Evolutionary conservation across 192 early-diverging fungal species (phyloP).

Genomic region (Backusella tarrabulga): DNA sequence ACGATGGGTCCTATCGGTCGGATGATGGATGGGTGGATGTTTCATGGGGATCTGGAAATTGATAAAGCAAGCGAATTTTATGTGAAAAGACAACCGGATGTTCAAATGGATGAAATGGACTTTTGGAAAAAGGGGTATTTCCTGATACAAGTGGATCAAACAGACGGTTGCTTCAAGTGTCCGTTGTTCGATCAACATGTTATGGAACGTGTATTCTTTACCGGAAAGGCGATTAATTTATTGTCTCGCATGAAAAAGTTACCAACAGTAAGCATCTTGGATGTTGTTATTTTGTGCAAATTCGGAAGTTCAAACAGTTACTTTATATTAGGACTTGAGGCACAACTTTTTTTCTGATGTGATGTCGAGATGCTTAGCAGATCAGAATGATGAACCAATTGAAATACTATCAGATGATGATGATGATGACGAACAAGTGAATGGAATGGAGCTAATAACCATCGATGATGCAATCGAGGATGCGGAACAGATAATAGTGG

Average conservation of each 20-base stretch:
- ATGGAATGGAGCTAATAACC: not conserved
- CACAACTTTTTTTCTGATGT: not conserved
- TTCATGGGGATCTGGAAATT: constrained; percentile 25
- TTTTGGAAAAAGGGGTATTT: constrained; percentile 35
- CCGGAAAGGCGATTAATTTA: constrained; percentile 6
- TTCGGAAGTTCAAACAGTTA: not conserved
- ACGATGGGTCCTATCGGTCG: constrained; percentile 25
- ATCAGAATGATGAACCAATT: not conserved
- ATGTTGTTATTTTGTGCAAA: not conserved
- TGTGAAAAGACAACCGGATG: constrained; percentile 13
- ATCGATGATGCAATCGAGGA: not conserved
- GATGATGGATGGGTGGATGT: constrained; percentile 43
- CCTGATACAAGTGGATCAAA: not conserved
- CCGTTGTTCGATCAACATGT: constrained; percentile 1
- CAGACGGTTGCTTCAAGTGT: not conserved
- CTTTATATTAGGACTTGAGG: not conserved
- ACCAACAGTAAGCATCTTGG: not conserved
- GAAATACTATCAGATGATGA: not conserved
- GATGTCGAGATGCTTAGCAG: not conserved
- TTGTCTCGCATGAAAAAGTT: not conserved
- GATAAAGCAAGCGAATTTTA: constrained; percentile 39
- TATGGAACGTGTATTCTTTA: constrained; percentile 12
- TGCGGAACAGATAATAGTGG: not conserved
- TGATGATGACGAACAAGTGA: not conserved
- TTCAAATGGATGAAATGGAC: constrained; percentile 13